phyloP scores from a whole-genome alignment of 2,329 filamentous ascomycete genomes.

The Aureobasidium sp. region DNA sequence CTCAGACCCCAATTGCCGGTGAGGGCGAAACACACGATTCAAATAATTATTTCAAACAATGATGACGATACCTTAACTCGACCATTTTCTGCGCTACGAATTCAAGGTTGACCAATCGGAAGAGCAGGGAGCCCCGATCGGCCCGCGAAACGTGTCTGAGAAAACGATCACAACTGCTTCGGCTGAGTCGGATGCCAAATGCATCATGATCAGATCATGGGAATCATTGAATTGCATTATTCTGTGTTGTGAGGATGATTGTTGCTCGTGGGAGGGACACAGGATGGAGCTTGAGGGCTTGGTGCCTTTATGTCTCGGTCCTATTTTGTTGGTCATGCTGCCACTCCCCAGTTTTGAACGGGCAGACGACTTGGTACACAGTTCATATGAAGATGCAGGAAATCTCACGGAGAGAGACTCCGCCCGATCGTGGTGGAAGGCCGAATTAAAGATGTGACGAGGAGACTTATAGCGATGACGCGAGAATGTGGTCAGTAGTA shows the following conservation, averaged over 20 bases:
- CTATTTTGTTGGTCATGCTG: not conserved
- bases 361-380: not conserved
- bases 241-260: not conserved
- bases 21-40: not conserved
- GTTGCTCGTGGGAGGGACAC: not conserved
- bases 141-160: not conserved
- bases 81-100: not conserved
- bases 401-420: not conserved
- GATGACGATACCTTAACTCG: slow-evolving; percentile 1
- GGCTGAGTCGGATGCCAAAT: not conserved
- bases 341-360: not conserved
- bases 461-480: too few species aligned
- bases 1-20: not conserved
- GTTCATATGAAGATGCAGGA: not conserved
- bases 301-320: not conserved
- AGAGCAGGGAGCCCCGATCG: not conserved
- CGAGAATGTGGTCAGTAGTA: too few species aligned
- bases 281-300: too few species aligned
- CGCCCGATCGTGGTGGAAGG: not conserved
- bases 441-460: too few species aligned
- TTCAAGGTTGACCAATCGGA: slow-evolving; percentile 1
- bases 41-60: not conserved
- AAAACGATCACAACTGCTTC: not conserved
- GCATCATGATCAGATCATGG: not conserved
- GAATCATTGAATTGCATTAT: not conserved